Evolutionary conservation across 371 early-diverging fungal genomes (phyloP).

Genomic region (Mucor saturninus): DNA sequence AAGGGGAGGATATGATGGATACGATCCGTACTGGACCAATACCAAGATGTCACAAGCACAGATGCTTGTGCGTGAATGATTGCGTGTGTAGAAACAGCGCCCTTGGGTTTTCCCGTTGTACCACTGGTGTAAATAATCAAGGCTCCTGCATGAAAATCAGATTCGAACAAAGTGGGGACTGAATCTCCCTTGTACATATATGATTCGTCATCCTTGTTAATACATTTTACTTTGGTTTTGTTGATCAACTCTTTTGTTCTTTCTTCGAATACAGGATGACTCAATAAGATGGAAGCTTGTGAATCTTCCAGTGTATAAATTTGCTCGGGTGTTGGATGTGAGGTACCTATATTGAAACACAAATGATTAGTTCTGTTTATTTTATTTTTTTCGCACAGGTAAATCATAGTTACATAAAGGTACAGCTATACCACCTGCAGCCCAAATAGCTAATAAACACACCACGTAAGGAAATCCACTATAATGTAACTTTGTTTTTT

Average conservation of each 20-base stretch:
- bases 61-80: constrained; percentile 70
- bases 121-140: constrained; percentile 86
- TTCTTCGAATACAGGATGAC: constrained; percentile 47
- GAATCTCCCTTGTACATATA: neutral
- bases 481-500: neutral
- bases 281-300: constrained; percentile 50
- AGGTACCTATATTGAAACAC: constrained; percentile 39
- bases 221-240: constrained; percentile 11
- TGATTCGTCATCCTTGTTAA: constrained; percentile 4
- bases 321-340: constrained; percentile 72
- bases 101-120: constrained; percentile 82
- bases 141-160: constrained; percentile 53
- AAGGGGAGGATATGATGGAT: constrained; percentile 83
- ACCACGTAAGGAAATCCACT: constrained; percentile 74
- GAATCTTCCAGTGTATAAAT: constrained; percentile 67
- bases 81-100: constrained; percentile 74
- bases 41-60: constrained; percentile 77
- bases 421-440: constrained; percentile 76
- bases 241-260: constrained; percentile 28
- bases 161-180: constrained; percentile 24
- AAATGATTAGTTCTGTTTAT: neutral
- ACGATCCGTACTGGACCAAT: constrained; percentile 66
- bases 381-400: neutral
- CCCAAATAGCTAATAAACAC: constrained; percentile 81
- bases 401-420: constrained; percentile 65